These are phyloP conservation scores for peach (Prunus persica) DNA, from an alignment of 306 rosid genomes.

Conservation along the genomic window DNA sequence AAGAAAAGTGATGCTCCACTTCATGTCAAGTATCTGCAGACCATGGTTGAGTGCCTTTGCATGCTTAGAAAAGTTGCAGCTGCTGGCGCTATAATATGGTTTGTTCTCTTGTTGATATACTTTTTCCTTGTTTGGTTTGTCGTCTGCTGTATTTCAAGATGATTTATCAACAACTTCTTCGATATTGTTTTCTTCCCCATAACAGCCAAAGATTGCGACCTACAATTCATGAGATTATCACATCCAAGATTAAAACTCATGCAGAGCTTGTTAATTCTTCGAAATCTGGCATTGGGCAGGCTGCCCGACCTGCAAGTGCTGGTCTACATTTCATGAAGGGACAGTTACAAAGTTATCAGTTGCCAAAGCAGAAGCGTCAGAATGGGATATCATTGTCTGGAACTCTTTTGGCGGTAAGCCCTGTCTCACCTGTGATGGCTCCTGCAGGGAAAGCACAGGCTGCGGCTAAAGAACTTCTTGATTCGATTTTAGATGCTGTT, in stretches of 20 bases:
- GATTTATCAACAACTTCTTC: conserved; percentile 20
- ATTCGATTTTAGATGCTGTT: conserved; percentile 75
- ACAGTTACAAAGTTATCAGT: conserved; percentile 72
- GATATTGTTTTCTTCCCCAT: conserved; percentile 21
- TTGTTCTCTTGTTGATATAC: conserved; percentile 30
- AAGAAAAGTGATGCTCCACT: conserved; percentile 87
- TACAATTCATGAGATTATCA: conserved; percentile 80
- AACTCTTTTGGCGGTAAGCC: conserved; percentile 83
- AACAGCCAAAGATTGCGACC: conserved; percentile 98
- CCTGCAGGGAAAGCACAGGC: conserved; percentile 90
- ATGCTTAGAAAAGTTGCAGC: conserved; percentile 98
- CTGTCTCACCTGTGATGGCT: conserved; percentile 95
- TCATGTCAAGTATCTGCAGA: conserved; percentile 90
- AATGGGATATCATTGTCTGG: conserved; percentile 82
- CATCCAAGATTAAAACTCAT: conserved; percentile 81
- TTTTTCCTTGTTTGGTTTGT: conserved; percentile 49
- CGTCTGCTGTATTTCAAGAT: conserved; percentile 28
- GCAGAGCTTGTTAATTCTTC: conserved; percentile 64
- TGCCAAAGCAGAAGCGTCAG: conserved; percentile 82
- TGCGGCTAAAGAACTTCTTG: conserved; percentile 82
- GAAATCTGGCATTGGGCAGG: conserved; percentile 60
- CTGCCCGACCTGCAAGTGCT: conserved; percentile 47
- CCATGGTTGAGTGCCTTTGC: conserved; percentile 97
- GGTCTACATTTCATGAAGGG: conserved; percentile 77
- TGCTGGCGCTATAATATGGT: conserved; percentile 99